Percentiles rank a stretch among this genome's conserved stretches.
Evolutionary conservation across 2,329 filamentous ascomycete species (phyloP).

Genomic region (Alternaria viburni): DNA sequence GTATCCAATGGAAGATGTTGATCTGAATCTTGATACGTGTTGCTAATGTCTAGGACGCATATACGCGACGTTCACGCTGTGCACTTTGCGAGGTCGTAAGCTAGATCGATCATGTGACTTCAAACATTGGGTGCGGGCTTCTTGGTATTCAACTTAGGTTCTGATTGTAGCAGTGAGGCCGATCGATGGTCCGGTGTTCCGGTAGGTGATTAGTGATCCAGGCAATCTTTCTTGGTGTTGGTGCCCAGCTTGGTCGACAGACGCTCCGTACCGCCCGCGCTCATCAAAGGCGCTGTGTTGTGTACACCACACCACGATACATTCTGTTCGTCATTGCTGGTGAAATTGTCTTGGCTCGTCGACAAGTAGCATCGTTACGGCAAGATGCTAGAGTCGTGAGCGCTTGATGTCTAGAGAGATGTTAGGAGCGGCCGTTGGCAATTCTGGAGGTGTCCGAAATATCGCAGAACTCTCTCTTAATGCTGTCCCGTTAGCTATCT

Average conservation of each 20-base stretch:
- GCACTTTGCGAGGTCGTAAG: too few relatives aligned
- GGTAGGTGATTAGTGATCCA: neutral
- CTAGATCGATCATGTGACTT: too few relatives aligned
- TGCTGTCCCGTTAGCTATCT: neutral
- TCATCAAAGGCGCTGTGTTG: neutral
- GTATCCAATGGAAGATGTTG: too few relatives aligned
- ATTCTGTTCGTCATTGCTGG: neutral
- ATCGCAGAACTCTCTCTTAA: neutral
- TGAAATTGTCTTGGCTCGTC: neutral
- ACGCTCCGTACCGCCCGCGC: neutral
- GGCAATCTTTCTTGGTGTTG: fast-evolving
- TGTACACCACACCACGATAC: neutral
- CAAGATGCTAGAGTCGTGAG: neutral
- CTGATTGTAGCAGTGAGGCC: neutral
- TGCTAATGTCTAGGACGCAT: too few relatives aligned
- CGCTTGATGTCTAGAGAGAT: fast-evolving
- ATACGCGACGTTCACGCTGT: too few relatives aligned
- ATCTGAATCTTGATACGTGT: too few relatives aligned
- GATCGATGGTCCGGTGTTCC: neutral
- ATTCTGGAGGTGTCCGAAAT: fast-evolving
- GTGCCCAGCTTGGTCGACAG: neutral
- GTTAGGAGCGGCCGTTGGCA: neutral
- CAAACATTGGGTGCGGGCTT: neutral
- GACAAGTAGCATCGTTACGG: neutral
- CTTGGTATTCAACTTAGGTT: neutral